Evolutionary conservation across 2,329 filamentous ascomycete genomes (phyloP).

Genomic region (Sporothrix protearum): DNA sequence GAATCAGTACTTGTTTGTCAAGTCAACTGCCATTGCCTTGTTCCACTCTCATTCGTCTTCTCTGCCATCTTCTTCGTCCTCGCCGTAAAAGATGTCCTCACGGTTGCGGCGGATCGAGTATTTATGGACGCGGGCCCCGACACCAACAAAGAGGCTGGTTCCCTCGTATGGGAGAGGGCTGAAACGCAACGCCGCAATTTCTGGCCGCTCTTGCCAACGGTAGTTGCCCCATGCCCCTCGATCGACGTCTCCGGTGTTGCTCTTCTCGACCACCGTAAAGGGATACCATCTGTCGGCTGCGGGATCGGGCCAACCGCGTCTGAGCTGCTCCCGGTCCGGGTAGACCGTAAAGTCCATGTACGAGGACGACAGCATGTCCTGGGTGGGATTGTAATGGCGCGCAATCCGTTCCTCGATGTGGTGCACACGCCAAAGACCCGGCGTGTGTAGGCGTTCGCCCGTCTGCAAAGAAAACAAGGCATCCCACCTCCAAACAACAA

Average conservation of each 20-base stretch:
- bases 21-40: not conserved
- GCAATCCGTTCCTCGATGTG: not conserved
- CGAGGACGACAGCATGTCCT: not conserved
- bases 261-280: not conserved
- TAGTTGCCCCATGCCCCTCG: not conserved
- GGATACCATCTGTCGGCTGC: not conserved
- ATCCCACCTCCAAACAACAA: conserved; percentile 36
- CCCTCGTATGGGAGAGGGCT: conserved; percentile 44
- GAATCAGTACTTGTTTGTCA: not conserved
- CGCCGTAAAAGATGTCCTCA: conserved; percentile 20
- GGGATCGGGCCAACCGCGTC: not conserved
- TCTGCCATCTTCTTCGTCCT: conserved; percentile 16
- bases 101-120: conserved; percentile 46
- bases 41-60: not conserved
- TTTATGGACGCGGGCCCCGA: conserved; percentile 40
- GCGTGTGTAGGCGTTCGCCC: conserved; percentile 40
- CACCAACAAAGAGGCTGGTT: conserved; percentile 48
- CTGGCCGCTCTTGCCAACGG: not conserved
- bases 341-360: not conserved
- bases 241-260: too few relatives aligned
- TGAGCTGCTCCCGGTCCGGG: not conserved
- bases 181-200: conserved; percentile 45
- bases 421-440: conserved; percentile 29
- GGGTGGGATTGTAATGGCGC: conserved; percentile 8
- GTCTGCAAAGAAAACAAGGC: conserved; percentile 48